phyloP scores from a whole-genome alignment of 1,284 basidiomycete species.

The Agroathelia rolfsii region DNA sequence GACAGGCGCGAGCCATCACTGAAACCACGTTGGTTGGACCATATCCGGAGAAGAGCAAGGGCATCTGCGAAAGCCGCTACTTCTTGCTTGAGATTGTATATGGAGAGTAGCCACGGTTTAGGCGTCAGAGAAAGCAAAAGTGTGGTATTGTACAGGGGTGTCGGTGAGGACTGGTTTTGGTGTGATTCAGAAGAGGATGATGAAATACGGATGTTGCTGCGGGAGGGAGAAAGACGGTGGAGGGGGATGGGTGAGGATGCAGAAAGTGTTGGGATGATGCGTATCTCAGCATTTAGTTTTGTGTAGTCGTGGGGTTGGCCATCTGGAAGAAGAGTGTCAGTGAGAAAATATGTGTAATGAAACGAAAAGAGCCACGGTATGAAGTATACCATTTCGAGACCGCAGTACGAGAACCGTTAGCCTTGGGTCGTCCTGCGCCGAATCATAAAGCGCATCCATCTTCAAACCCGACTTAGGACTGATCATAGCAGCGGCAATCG shows the following conservation, averaged over 20 bases:
- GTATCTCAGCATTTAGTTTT: slow-evolving; percentile 61
- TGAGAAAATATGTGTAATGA: slow-evolving; percentile 13
- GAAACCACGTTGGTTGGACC: slow-evolving; percentile 86
- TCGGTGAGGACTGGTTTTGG: slow-evolving; percentile 25
- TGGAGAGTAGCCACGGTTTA: slow-evolving; percentile 57
- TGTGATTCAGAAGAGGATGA: slow-evolving; percentile 14
- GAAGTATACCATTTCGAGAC: slow-evolving; percentile 40
- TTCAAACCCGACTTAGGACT: slow-evolving; percentile 33
- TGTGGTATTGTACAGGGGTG: slow-evolving; percentile 74
- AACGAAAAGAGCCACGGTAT: slow-evolving; percentile 11
- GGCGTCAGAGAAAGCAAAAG: slow-evolving; percentile 63
- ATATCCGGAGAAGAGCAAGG: slow-evolving; percentile 73
- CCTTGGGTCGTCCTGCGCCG: slow-evolving; percentile 54
- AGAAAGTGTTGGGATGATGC: slow-evolving; percentile 65
- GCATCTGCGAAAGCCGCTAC: slow-evolving; percentile 69
- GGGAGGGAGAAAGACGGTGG: slow-evolving; percentile 64
- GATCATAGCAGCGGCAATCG: slow-evolving; percentile 60
- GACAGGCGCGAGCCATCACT: slow-evolving; percentile 43
- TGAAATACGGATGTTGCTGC: slow-evolving; percentile 62
- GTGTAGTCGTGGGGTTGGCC: slow-evolving; percentile 49
- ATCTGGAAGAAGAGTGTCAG: slow-evolving; percentile 25
- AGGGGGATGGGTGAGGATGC: slow-evolving; percentile 49
- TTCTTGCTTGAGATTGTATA: slow-evolving; percentile 55
- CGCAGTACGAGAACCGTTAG: slow-evolving; percentile 58
- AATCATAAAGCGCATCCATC: slow-evolving; percentile 55